Percentiles rank a stretch among this genome's conserved stretches.
Conservation (phyloP, 140 eudicot genomes). For the Anethum foeniculum region DNA sequence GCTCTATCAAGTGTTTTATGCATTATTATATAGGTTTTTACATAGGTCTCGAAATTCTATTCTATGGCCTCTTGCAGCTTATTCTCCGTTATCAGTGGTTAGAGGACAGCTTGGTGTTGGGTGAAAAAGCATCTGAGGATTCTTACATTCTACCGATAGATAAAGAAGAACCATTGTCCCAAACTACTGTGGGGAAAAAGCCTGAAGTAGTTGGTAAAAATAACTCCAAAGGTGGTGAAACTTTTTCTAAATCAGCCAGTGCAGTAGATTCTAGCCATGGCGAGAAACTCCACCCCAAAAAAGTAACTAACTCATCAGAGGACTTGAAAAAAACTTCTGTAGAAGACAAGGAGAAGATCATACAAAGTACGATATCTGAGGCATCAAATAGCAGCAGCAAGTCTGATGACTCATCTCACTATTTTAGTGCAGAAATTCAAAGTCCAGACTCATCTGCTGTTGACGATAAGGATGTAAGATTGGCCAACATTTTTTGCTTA, state of each 20-base stretch:
- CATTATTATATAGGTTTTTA: neutral
- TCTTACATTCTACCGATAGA: constrained; percentile 37
- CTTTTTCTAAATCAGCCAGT: constrained; percentile 15
- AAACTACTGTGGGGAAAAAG: neutral
- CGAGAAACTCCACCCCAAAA: constrained; percentile 29
- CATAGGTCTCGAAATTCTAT: neutral
- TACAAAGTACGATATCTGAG: constrained; percentile 9
- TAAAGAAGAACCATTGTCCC: constrained; percentile 14
- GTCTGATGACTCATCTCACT: constrained; percentile 20
- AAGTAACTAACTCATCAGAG: constrained; percentile 31
- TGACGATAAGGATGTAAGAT: constrained; percentile 37
- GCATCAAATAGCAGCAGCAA: constrained; percentile 17
- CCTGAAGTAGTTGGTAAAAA: neutral
- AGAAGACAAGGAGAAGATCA: constrained; percentile 19
- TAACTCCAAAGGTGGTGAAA: constrained; percentile 11
- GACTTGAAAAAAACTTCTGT: constrained; percentile 24
- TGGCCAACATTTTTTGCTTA: constrained; percentile 1
- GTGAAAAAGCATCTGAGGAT: constrained; percentile 54
- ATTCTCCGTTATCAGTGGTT: constrained; percentile 74
- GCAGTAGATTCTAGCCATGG: constrained; percentile 19
- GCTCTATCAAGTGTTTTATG: constrained; percentile 1
- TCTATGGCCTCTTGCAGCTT: constrained; percentile 32
- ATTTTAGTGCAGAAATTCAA: constrained; percentile 29
- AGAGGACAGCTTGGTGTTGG: constrained; percentile 67
- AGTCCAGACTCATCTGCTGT: constrained; percentile 24